Base-by-base conservation (phyloP, 1,284 basidiomycete species). In the Puccinia sorghi region DNA sequence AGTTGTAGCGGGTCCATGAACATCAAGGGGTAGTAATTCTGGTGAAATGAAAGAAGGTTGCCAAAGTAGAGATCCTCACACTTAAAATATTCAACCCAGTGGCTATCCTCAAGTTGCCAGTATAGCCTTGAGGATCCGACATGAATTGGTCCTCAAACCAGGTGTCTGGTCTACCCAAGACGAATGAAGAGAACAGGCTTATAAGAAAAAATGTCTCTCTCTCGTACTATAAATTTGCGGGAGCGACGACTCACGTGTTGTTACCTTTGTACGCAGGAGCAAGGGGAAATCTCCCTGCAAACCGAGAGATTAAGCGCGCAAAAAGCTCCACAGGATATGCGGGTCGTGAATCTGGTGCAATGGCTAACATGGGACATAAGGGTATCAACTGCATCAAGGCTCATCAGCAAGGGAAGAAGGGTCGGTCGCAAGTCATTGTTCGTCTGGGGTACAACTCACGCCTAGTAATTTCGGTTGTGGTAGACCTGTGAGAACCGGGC, bases 81-180 rank as follows among this genome's bases (percentile, higher is more conserved):
- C 80, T 25, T n/a, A 84, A 72, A 59, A 82, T 81, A 0, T 81
- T 81, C 6, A 84, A 69, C 0, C 84, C 84, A 0, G 84, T 83
- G 2, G 81, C 80, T 69, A 83, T 80, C 11, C 84, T 79, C 6
- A 84, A 76, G 59, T 81, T 82, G 32, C 82, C 82, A 20, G 81
- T 80, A 70, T 84, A 84, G 8, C 81, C 81, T 50, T 82, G 81
- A 32, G 76, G 76, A 66, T 79, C 76, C 20, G 9, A 8, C 20
- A n/a, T 39, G 61, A 61, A 79, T n/a, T 70, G 27, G 7, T 63
- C 69, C 46, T 72, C 67, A 43, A 22, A 25, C 67, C 57, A 72
- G 12, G 66, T 27, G 50, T 79, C 76, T 66, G 70, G 64, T 50
- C 76, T 79, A 46, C 1, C 8, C 17, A 13, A 61, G 27, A 25